These are phyloP conservation scores for Ilyonectria robusta DNA, from an alignment of 2,329 filamentous ascomycete genomes.

Conservation along the genomic window DNA sequence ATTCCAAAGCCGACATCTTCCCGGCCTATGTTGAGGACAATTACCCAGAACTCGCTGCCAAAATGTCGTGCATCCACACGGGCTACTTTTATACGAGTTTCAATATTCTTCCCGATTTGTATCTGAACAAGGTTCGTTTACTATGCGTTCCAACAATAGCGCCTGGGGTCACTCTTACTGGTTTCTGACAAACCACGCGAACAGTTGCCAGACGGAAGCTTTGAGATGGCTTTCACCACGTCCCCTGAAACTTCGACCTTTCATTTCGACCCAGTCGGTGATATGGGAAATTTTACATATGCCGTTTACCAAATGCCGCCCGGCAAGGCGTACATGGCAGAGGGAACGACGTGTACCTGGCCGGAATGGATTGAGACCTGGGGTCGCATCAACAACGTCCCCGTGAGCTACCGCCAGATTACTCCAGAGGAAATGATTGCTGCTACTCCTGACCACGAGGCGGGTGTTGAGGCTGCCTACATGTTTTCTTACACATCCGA, in stretches of 20 bases:
- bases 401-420: constrained; percentile 57
- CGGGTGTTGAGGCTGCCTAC: constrained; percentile 59
- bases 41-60: constrained; percentile 60
- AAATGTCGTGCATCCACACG: constrained; percentile 67
- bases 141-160: accelerated
- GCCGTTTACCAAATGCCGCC: constrained; percentile 65
- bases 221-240: constrained; percentile 64
- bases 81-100: constrained; percentile 65
- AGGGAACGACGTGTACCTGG: constrained; percentile 62
- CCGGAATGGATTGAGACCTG: constrained; percentile 61
- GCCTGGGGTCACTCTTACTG: not conserved
- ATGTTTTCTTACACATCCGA: constrained; percentile 64
- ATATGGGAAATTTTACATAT: constrained; percentile 64
- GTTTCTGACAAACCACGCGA: not conserved
- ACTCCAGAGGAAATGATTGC: constrained; percentile 58
- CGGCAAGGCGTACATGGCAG: constrained; percentile 64
- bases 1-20: constrained; percentile 67
- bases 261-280: constrained; percentile 62
- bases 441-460: constrained; percentile 55
- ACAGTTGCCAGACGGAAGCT: constrained; percentile 57
- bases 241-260: constrained; percentile 55
- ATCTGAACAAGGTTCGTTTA: constrained; percentile 60
- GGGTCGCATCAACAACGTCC: constrained; percentile 54
- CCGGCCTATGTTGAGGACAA: constrained; percentile 60
- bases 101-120: constrained; percentile 60